A percentile compares a stretch with the other conserved stretches of the same genome.
Conservation (phyloP, 1,284 basidiomycete genomes). For the Tetrapyrgos nigripes region DNA sequence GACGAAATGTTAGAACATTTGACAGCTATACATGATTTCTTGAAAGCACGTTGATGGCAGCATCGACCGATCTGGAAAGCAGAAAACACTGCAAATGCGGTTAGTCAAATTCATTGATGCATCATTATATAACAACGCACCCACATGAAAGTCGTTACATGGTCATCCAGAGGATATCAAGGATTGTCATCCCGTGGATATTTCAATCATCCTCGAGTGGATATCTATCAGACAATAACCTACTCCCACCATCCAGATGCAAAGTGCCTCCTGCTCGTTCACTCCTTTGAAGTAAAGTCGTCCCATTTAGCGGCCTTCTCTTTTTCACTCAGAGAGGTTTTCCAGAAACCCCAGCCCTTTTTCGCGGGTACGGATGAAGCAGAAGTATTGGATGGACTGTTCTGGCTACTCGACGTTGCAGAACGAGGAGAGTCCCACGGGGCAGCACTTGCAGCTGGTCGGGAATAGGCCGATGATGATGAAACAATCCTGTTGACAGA, state of each 20-base stretch:
- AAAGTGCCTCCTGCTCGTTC: constrained; percentile 73
- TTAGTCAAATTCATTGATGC: not conserved
- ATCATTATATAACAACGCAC: not conserved
- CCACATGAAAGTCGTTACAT: not conserved
- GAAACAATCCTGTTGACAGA: not conserved
- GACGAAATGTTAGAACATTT: no score
- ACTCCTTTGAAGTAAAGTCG: constrained; percentile 66
- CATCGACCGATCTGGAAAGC: not conserved
- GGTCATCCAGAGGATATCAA: not conserved
- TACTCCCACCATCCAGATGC: constrained; percentile 46
- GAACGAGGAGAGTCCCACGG: not conserved
- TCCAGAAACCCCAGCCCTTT: constrained; percentile 13
- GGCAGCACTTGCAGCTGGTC: not conserved
- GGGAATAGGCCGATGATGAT: not conserved
- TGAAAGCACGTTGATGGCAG: not conserved
- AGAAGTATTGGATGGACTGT: not conserved
- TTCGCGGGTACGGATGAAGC: not conserved
- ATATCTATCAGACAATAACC: not conserved
- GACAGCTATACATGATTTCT: not conserved
- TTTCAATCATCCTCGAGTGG: not conserved
- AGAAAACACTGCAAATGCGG: not conserved
- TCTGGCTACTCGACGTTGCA: not conserved
- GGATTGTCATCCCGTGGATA: not conserved
- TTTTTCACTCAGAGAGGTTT: constrained; percentile 55
- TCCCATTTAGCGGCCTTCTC: constrained; percentile 78